A percentile compares a stretch with the other conserved stretches of the same genome.
Evolutionary conservation across 2,329 filamentous ascomycete genomes (phyloP).

Genomic region (Ophioceras dolichostomum): DNA sequence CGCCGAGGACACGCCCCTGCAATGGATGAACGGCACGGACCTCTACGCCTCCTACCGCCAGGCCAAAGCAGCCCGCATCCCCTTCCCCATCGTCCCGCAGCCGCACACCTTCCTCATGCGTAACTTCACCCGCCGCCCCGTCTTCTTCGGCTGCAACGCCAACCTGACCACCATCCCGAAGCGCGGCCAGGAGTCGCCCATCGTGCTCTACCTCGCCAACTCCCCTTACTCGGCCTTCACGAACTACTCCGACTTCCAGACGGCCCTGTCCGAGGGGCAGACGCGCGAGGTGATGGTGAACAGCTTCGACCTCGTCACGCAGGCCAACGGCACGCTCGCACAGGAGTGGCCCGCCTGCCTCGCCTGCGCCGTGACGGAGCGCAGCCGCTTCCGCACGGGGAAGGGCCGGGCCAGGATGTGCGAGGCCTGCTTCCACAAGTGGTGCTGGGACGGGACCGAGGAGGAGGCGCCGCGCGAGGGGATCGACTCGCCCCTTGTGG

Average conservation of each 20-base stretch:
- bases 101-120: background rate
- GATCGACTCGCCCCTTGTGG: background rate
- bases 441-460: background rate
- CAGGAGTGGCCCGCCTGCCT: background rate
- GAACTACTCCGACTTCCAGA: background rate
- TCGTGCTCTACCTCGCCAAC: background rate
- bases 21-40: background rate
- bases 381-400: background rate
- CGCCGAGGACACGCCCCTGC: background rate
- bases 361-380: background rate
- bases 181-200: background rate
- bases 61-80: background rate
- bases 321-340: background rate
- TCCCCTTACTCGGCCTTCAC: background rate
- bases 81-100: background rate
- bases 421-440: background rate
- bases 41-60: background rate
- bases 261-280: background rate
- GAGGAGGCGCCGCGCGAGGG: no score
- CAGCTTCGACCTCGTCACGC: background rate
- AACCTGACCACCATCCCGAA: background rate
- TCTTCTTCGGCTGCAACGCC: background rate
- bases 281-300: background rate
- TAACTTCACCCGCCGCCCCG: background rate
- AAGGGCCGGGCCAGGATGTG: background rate